Base-by-base conservation (phyloP, 2,329 filamentous ascomycete genomes). In the Lecanosticta acicola region DNA sequence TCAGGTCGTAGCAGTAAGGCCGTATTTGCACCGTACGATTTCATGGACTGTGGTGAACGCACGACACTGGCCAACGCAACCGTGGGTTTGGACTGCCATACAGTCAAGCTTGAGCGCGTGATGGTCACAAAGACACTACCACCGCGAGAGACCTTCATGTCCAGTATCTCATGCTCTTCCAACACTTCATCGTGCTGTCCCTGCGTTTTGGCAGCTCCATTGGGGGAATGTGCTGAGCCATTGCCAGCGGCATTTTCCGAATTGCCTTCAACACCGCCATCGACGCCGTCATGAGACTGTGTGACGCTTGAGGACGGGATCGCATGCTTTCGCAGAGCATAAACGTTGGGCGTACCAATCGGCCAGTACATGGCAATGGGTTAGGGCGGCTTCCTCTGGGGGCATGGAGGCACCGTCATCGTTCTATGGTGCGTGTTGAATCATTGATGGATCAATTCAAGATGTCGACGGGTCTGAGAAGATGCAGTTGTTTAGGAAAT, bases 41-140 rank as follows among this genome's bases (percentile, higher is more conserved):
- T 75, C 37, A 97, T 69, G 0, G 93, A 98, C 29, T 81, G 76
- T 41, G 79, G 71, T 39, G 93, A 97, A 54, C 93, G 85, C 49
- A 89, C 77, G 39, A 96, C 83, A 19, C 89, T 80, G 49, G 89
- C 89, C 43, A 97, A 78, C 21, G 96, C 81, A 18, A 90, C 89
- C 43, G 88, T 90, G 39, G 93, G 93, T 85, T 95, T 66, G 45
- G 87, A 91, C 71, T 98, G 93, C 93, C 93, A 98, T 56, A 98
- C 77, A n/a, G 86, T 88, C 66, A 98, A 80, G 10, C 86, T 85
- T 1, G 86, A 86, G 3, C 79, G 72, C 1, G 91, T 96, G 62
- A 96, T 87, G 38, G 88, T 88, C 41, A 87, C 87, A 68, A 98
- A 96, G 51, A 85, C 71, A 60, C 90, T 84, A 33, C 90, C 90